Conservation (phyloP, 2,329 filamentous ascomycete genomes). For the Cercospora nicotianae region DNA sequence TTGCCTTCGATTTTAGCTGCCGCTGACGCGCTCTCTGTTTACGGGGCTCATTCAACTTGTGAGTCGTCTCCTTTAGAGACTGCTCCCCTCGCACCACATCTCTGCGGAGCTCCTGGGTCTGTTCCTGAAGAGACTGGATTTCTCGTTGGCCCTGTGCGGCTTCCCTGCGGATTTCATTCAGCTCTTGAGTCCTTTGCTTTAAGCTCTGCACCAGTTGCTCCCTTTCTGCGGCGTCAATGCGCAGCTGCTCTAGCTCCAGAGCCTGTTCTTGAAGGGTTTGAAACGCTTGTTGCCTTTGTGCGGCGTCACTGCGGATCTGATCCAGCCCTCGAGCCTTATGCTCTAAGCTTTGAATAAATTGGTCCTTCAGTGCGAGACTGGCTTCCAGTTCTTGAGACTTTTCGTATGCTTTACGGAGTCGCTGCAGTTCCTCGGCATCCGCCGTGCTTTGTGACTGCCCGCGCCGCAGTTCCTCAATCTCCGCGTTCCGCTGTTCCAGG, state of each 20-base stretch:
- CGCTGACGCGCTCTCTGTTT: background rate
- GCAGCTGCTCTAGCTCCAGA: background rate
- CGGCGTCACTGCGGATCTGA: background rate
- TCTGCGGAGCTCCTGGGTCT: background rate
- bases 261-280: background rate
- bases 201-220: background rate
- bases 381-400: background rate
- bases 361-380: background rate
- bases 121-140: background rate
- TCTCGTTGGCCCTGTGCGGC: background rate
- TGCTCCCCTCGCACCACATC: background rate
- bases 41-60: background rate
- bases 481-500: background rate
- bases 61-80: background rate
- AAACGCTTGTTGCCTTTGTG: background rate
- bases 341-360: background rate
- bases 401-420: background rate
- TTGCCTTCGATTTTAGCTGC: background rate
- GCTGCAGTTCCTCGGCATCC: background rate
- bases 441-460: background rate
- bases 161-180: background rate
- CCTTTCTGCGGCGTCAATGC: background rate
- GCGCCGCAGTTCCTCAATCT: background rate
- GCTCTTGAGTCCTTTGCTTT: background rate
- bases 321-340: background rate